Base-by-base conservation (phyloP, 1,284 basidiomycete genomes). In the Cryptococcus sp. region DNA sequence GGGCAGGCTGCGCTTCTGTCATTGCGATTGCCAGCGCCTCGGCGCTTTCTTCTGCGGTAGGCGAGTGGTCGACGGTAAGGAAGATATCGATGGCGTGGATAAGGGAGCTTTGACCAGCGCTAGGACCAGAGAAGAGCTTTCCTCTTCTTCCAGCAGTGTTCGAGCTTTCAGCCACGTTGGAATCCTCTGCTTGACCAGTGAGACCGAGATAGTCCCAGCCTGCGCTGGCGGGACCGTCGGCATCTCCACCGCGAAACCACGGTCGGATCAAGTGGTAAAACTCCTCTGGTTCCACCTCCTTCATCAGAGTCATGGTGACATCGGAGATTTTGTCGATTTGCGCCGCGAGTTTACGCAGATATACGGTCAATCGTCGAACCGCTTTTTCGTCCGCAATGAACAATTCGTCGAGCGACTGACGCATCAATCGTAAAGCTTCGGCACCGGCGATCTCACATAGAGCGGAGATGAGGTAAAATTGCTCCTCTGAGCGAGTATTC, bases 381-480 rank as follows among this genome's bases (percentile, higher is more conserved):
- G 93, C 89, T 20, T 90, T 84, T 43, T 82, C 82, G 74, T 98
- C 94, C 23, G 86, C 88, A 35, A 95, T 85, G 81, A 96, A 96
- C 15, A 88, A 83, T 77, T 98, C 94, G 81, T 97, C 93, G 82
- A 97, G 87, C 4, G 86, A 91, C 6, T 84, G 81, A 3, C 89
- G 86, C 91, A 98, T 96, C 58, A 96, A 81, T 22, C 86, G 84
- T 6, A 97, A 85, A 0, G 90, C 91, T 40, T 87, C 84, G 1
- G 92, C 91, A 6, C 93, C 94, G n/a, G 86, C 85, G 5, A 95
- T 83, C 78, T 97, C 95, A 73, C 95, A 92, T n/a, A 91, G 85
- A 0, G 91, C 86, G 0, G 92, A 93, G 22, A 88, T 85, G 52
- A 93, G 83, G 80, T 90, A 98, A 75, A 97, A 98, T 63, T 91